Conservation (phyloP, 352 stramenopile genomes). For the Aphanomyces cochlioides region DNA sequence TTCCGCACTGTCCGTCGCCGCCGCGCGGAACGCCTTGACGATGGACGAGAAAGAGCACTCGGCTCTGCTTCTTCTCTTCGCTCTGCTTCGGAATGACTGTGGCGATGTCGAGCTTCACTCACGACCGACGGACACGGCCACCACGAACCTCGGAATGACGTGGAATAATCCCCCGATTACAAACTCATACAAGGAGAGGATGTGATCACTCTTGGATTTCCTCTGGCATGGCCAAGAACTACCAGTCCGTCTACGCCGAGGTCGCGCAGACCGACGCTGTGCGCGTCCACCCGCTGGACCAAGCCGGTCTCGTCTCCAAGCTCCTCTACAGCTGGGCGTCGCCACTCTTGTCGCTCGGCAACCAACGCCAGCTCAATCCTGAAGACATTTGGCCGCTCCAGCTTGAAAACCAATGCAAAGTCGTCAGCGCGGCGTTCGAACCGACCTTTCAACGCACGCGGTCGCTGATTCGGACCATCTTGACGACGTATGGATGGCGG, state of each 20-base stretch:
- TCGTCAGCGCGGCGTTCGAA: conserved; percentile 17
- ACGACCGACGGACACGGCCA: too few species aligned
- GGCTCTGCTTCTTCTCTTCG: too few species aligned
- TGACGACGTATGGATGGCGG: conserved; percentile 31
- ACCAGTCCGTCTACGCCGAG: neutral
- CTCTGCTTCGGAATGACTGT: too few species aligned
- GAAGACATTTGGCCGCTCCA: conserved; percentile 24
- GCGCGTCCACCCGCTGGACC: conserved; percentile 14
- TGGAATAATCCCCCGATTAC: too few species aligned
- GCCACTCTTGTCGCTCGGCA: conserved; percentile 15
- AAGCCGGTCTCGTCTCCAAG: neutral
- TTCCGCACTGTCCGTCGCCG: too few species aligned
- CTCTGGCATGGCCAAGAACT: neutral
- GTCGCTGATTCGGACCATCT: conserved; percentile 34
- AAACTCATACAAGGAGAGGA: too few species aligned
- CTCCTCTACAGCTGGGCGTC: conserved; percentile 10
- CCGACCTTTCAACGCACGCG: conserved; percentile 10
- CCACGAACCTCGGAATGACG: too few species aligned
- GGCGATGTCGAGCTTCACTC: too few species aligned
- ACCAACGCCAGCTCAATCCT: conserved; percentile 26
- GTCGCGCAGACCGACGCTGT: neutral
- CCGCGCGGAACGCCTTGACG: too few species aligned
- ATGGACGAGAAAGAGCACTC: too few species aligned
- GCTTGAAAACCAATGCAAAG: conserved; percentile 6
- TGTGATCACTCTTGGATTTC: neutral